phyloP scores from a whole-genome alignment of 345 rosid species.

The Populus simonii region DNA sequence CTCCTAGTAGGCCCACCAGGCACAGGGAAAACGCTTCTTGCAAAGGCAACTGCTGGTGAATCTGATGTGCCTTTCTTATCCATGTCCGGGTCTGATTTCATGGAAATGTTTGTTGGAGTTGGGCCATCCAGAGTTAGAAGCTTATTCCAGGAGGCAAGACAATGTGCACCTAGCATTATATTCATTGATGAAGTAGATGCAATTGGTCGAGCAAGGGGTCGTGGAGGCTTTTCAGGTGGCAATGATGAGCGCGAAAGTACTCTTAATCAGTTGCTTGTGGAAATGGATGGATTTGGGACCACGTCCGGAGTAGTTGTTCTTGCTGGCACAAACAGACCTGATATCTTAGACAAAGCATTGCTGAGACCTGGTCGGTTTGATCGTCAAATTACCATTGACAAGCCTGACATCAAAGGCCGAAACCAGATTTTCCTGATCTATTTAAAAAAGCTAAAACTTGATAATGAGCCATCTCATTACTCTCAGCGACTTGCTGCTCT shows the following conservation, averaged over 20 bases:
- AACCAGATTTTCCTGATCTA: slow-evolving; percentile 84
- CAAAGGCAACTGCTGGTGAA: slow-evolving; percentile 97
- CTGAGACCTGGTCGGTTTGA: slow-evolving; percentile 90
- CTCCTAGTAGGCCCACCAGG: slow-evolving; percentile 96
- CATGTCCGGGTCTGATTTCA: slow-evolving; percentile 93
- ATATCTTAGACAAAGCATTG: slow-evolving; percentile 88
- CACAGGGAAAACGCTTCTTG: slow-evolving; percentile 95
- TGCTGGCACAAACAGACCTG: slow-evolving; percentile 97
- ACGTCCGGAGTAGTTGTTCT: slow-evolving; percentile 92
- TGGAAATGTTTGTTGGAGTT: slow-evolving; percentile 99
- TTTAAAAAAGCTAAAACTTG: slow-evolving; percentile 77
- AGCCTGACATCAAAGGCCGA: slow-evolving; percentile 91
- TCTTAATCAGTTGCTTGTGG: slow-evolving; percentile 82
- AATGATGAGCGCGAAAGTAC: slow-evolving; percentile 98
- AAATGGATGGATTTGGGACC: slow-evolving; percentile 98
- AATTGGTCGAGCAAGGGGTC: slow-evolving; percentile 94
- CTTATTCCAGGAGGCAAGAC: slow-evolving; percentile 95
- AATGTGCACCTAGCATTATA: slow-evolving; percentile 81
- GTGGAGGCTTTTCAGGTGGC: slow-evolving; percentile 79
- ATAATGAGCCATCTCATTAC: slow-evolving; percentile 66
- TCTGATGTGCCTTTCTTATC: slow-evolving; percentile 91
- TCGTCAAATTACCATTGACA: slow-evolving; percentile 81
- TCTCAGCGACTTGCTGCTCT: slow-evolving; percentile 93
- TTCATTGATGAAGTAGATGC: slow-evolving; percentile 98
- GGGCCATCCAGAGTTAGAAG: slow-evolving; percentile 96